These are phyloP conservation scores for Chiua sp. DNA, from an alignment of 1,284 basidiomycete species.

Conservation along the genomic window DNA sequence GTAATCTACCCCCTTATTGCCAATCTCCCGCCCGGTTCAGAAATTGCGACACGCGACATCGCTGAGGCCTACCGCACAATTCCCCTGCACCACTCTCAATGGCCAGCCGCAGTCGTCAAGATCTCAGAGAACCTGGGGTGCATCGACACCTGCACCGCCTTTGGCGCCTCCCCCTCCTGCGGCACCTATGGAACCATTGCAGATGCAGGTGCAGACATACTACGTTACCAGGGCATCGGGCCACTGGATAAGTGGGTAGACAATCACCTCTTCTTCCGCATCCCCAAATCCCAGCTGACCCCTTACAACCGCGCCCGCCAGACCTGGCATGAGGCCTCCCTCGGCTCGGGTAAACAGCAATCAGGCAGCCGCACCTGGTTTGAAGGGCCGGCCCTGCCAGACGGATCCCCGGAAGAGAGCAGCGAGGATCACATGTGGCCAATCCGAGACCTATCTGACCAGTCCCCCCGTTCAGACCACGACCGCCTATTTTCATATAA, in stretches of 20 bases:
- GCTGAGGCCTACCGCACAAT: conserved; percentile 5
- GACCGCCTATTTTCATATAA: neutral
- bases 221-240: neutral
- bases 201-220: conserved; percentile 30
- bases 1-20: neutral
- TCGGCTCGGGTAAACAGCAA: neutral
- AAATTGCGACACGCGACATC: neutral
- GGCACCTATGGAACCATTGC: conserved; percentile 39
- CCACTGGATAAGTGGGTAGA: conserved; percentile 10
- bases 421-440: neutral
- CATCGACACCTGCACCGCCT: neutral
- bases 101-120: neutral
- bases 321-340: neutral
- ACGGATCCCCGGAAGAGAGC: neutral
- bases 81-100: neutral
- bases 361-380: neutral
- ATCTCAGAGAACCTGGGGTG: neutral
- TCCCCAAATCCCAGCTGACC: neutral
- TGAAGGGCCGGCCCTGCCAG: fast-evolving
- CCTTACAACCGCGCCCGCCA: neutral
- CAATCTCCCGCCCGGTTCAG: neutral
- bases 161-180: conserved; percentile 34
- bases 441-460: fast-evolving
- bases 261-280: conserved; percentile 4
- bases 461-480: neutral